Percentiles rank a stretch among this genome's conserved stretches.
phyloP scores from a whole-genome alignment of 345 rosid genomes.

The Passiflora organensis region DNA sequence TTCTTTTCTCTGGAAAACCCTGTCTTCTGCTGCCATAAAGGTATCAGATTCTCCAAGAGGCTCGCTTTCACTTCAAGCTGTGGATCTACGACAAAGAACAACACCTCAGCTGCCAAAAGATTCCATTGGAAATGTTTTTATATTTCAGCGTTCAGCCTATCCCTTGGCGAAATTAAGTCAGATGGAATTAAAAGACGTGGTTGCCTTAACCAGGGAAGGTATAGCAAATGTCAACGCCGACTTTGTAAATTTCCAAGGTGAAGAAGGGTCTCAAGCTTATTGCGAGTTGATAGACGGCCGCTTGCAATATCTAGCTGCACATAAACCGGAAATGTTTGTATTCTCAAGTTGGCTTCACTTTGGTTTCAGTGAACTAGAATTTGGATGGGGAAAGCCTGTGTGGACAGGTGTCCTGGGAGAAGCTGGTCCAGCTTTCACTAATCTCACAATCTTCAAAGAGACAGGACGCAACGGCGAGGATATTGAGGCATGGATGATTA shows the following conservation, averaged over 20 bases:
- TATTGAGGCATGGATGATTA: slow-evolving; percentile 14
- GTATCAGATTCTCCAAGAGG: slow-evolving; percentile 5
- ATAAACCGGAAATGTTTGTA: background rate
- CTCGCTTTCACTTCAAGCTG: background rate
- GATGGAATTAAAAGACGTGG: background rate
- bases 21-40: background rate
- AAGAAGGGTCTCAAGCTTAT: background rate
- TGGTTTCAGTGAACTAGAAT: slow-evolving; percentile 1
- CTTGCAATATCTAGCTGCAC: background rate
- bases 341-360: slow-evolving; percentile 13
- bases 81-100: slow-evolving; percentile 1
- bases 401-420: slow-evolving; percentile 10
- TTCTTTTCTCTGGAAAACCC: slow-evolving; percentile 14
- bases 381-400: slow-evolving; percentile 15
- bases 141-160: background rate
- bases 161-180: background rate
- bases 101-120: slow-evolving; percentile 4
- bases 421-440: background rate
- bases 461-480: background rate
- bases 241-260: background rate
- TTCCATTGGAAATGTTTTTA: slow-evolving; percentile 11
- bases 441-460: slow-evolving; percentile 9
- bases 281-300: background rate
- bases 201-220: background rate
- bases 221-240: background rate